These are phyloP conservation scores for Cryoendolithus antarcticus DNA, from an alignment of 2,329 filamentous ascomycete species.

Conservation along the genomic window DNA sequence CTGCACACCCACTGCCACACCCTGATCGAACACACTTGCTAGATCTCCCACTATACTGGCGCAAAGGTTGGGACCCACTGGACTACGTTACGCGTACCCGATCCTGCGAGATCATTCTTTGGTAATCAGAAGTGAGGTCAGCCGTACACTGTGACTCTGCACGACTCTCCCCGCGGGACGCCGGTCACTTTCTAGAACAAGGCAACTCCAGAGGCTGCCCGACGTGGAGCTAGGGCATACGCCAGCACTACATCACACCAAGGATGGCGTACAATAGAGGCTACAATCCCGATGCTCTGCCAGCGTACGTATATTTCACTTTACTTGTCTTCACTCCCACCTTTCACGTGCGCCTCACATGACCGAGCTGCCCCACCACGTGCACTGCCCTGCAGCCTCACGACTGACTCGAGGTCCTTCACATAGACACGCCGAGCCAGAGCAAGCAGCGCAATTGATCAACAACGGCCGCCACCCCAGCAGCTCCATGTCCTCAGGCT, in stretches of 20 bases:
- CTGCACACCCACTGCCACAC: too few species aligned
- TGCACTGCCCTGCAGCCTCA: constrained; percentile 1
- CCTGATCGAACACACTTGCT: too few species aligned
- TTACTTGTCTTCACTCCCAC: constrained; percentile 4
- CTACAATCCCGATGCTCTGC: constrained; percentile 89
- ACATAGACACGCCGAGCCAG: constrained; percentile 60
- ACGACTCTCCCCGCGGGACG: too few species aligned
- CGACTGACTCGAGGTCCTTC: constrained; percentile 12
- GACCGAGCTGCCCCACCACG: constrained; percentile 4
- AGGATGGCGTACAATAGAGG: constrained; percentile 86
- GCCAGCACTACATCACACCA: not conserved
- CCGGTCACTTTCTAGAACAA: too few species aligned
- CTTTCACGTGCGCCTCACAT: constrained; percentile 1
- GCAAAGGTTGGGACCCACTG: too few species aligned
- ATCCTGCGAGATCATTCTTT: too few species aligned
- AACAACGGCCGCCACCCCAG: constrained; percentile 16
- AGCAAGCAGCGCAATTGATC: constrained; percentile 38
- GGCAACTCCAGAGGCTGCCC: too few species aligned
- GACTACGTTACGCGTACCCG: too few species aligned
- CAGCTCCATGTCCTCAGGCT: constrained; percentile 24
- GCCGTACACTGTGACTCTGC: too few species aligned
- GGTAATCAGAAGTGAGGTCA: too few species aligned
- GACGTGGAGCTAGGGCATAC: too few species aligned
- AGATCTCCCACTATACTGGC: too few species aligned
- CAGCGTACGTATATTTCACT: constrained; percentile 51